Conservation (phyloP, 2,329 filamentous ascomycete species). For the Nectriaceae sp. region DNA sequence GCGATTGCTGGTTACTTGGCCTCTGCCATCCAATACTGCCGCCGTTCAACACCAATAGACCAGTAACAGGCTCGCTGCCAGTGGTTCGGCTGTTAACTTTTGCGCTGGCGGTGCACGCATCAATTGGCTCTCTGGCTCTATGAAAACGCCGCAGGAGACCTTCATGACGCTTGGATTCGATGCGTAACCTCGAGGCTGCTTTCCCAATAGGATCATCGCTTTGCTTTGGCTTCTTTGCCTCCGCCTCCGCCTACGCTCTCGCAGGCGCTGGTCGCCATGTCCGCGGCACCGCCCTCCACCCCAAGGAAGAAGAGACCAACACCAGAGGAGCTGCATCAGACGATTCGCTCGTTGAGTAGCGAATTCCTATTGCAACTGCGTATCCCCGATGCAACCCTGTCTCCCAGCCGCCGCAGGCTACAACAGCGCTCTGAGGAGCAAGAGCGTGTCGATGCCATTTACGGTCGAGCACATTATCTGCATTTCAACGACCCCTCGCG, state of each 20-base stretch:
- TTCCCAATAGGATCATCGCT: too few species aligned
- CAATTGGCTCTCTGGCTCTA: neutral
- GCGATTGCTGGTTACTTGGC: too few species aligned
- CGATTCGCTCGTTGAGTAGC: conserved; percentile 27
- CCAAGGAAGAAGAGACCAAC: conserved; percentile 8
- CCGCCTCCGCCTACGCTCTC: neutral
- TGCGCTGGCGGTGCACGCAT: neutral
- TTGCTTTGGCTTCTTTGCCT: neutral
- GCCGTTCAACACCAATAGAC: too few species aligned
- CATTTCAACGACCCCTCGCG: conserved; percentile 18
- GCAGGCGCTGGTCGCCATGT: neutral
- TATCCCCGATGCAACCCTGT: conserved; percentile 23
- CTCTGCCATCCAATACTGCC: too few species aligned
- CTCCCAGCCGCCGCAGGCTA: conserved; percentile 25
- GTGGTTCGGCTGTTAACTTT: neutral
- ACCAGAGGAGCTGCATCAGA: conserved; percentile 23
- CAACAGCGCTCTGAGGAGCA: conserved; percentile 24
- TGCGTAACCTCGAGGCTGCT: too few species aligned
- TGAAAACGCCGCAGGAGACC: neutral
- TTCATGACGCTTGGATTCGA: too few species aligned
- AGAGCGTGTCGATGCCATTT: conserved; percentile 23
- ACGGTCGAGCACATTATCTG: conserved; percentile 20
- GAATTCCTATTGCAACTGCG: conserved; percentile 28
- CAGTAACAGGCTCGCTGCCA: too few species aligned
- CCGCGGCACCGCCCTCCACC: neutral